Evolutionary conservation across 768 basidiomycete genomes (phyloP).

Genomic region (Termitomyces sp.): DNA sequence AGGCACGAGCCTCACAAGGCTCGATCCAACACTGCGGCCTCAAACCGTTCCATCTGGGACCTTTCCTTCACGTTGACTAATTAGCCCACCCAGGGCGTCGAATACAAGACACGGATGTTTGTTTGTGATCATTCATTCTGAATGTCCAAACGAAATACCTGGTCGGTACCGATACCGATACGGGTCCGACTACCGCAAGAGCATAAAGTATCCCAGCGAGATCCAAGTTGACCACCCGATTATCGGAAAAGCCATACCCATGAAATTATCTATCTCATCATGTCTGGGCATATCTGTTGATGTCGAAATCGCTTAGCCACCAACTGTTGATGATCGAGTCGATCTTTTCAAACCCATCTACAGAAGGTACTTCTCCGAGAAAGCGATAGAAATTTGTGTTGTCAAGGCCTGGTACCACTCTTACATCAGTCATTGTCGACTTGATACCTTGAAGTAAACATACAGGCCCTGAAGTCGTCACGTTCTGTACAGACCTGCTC

Average conservation of each 20-base stretch:
- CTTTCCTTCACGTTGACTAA: background rate
- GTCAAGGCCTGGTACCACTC: background rate
- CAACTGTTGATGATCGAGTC: background rate
- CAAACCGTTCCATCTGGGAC: background rate
- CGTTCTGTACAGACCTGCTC: too few relatives aligned
- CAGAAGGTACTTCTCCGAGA: background rate
- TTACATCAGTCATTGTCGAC: too few relatives aligned
- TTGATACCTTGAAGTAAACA: too few relatives aligned
- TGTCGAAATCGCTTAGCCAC: background rate
- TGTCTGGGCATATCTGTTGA: background rate
- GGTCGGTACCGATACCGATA: background rate
- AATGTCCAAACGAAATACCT: background rate
- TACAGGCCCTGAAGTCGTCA: too few relatives aligned
- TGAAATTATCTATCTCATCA: background rate
- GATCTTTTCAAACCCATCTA: background rate
- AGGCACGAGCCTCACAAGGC: background rate
- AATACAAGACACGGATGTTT: background rate
- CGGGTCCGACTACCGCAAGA: background rate
- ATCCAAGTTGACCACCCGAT: background rate
- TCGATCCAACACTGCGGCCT: background rate
- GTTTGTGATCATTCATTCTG: background rate
- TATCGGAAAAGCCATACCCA: background rate
- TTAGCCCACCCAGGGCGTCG: background rate
- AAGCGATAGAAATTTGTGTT: background rate
- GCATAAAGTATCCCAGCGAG: background rate